Conservation (phyloP, 2,329 filamentous ascomycete genomes). For the Claviceps monticola region DNA sequence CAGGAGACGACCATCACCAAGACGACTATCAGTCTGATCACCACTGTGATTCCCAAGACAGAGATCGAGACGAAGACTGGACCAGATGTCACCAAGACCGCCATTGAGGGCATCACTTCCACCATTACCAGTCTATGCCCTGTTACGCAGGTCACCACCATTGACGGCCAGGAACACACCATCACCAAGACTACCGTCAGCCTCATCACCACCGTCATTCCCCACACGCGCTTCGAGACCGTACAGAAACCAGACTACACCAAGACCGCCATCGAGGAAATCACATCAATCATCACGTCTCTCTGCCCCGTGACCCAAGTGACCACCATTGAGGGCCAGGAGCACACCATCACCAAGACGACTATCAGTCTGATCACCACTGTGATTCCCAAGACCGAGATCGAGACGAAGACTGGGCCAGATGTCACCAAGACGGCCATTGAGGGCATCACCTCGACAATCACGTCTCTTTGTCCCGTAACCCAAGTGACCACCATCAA, state of each 20-base stretch:
- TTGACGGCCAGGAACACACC: constrained; percentile 8
- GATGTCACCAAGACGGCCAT: constrained; percentile 19
- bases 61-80: constrained; percentile 17
- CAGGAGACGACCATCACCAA: constrained; percentile 11
- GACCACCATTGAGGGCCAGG: neutral
- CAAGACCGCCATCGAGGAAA: neutral
- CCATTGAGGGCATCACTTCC: constrained; percentile 21
- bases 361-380: neutral
- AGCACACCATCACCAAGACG: neutral
- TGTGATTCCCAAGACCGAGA: neutral
- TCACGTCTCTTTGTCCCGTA: constrained; percentile 30
- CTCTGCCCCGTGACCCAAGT: neutral
- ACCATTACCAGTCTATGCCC: constrained; percentile 30
- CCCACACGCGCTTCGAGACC: constrained; percentile 14
- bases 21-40: constrained; percentile 12
- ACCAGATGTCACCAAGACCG: constrained; percentile 20
- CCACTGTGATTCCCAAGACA: constrained; percentile 17
- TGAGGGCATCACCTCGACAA: constrained; percentile 24
- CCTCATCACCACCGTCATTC: constrained; percentile 14
- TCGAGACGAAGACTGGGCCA: constrained; percentile 15
- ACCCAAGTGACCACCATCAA: constrained; percentile 29
- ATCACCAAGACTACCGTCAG: constrained; percentile 12
- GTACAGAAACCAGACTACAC: too few species aligned
- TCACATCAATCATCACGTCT: neutral
- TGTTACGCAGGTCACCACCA: constrained; percentile 22